Evolutionary conservation across 192 early-diverging fungal species (phyloP).

Genomic region (Polychytrium aggregatum): DNA sequence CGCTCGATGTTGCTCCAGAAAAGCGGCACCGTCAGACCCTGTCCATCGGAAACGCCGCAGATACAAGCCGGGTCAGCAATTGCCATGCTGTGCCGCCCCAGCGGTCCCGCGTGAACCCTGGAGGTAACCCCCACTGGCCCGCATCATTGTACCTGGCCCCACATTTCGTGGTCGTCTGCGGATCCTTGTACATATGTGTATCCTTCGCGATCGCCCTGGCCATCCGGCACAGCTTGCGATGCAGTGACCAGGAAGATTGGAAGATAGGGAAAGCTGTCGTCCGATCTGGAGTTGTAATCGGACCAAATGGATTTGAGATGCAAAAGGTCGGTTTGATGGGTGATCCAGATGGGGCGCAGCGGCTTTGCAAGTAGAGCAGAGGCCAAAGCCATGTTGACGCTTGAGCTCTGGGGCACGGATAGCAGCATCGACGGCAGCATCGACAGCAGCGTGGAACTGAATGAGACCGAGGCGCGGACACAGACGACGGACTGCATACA

Average conservation of each 20-base stretch:
- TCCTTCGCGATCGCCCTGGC: conserved; percentile 28
- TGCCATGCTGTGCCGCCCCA: no score
- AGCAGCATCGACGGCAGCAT: neutral
- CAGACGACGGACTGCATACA: no score
- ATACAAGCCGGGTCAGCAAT: no score
- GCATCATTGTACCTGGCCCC: conserved; percentile 56
- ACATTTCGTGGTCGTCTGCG: conserved; percentile 81
- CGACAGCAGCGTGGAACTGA: neutral
- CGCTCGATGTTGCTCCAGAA: conserved; percentile 48
- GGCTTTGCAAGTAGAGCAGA: conserved; percentile 39
- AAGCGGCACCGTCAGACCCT: conserved; percentile 47
- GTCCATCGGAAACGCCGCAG: no score
- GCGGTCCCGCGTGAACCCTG: no score
- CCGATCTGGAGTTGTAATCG: neutral
- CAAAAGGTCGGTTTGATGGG: conserved; percentile 42
- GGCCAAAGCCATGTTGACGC: conserved; percentile 10
- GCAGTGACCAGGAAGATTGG: conserved; percentile 73
- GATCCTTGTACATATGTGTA: conserved; percentile 82
- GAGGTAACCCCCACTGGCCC: no score
- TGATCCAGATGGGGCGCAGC: conserved; percentile 74
- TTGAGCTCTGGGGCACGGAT: neutral
- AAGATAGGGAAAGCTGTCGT: conserved; percentile 34
- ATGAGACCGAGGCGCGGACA: no score
- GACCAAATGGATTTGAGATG: conserved; percentile 3
- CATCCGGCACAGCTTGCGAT: conserved; percentile 43